Base-by-base conservation (phyloP, 1,284 basidiomycete species). In the Neolentinus lepideus region DNA sequence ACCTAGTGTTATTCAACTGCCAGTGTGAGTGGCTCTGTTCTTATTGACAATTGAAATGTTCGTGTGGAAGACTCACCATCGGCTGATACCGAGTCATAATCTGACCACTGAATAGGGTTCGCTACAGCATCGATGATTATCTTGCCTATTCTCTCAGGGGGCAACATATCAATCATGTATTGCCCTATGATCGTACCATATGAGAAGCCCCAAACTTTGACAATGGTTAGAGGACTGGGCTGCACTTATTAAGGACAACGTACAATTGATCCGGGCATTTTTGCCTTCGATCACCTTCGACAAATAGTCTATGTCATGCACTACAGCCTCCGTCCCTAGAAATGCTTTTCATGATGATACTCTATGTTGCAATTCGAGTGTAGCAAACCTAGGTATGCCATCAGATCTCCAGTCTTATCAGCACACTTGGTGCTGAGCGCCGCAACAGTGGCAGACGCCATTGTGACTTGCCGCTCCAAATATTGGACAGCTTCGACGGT, bases 151-250 rank as follows among this genome's bases (percentile, higher is more conserved):
- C 51, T 3, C 3, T 4, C 3, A 3, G 51, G 51, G 16, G 51
- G 31, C 3, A 52, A 27, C 10, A 52, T 35, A 9, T 52, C 33
- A 27, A 52, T 25, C 25, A 52, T 24, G 19, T 52, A 52, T 19
- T 52, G 51, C 25, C 57, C 57, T 29, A 58, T 33, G 4, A 56
- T 46, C 1, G 57, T 56, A 9, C 57, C 57, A 36, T 58, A 58
- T 1, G 43, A 50, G 52, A 58, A 58, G 36, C 57, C 57, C 55
- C 51, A 56, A 22, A 46, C 51, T 51, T 14, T 25, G 14, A 27
- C 24, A 11, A 11, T 47, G n/a, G 9, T 11, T 21, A 51, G 51
- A 33, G 35, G 51, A 29, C 31, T 26, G 22, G 16, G 8, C 10
- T 11, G 10, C 11, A 12, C 24, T 22, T n/a, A 22, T n/a, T n/a